Conservation (phyloP, 768 basidiomycete genomes). For the Boletus vermiculosoides region DNA sequence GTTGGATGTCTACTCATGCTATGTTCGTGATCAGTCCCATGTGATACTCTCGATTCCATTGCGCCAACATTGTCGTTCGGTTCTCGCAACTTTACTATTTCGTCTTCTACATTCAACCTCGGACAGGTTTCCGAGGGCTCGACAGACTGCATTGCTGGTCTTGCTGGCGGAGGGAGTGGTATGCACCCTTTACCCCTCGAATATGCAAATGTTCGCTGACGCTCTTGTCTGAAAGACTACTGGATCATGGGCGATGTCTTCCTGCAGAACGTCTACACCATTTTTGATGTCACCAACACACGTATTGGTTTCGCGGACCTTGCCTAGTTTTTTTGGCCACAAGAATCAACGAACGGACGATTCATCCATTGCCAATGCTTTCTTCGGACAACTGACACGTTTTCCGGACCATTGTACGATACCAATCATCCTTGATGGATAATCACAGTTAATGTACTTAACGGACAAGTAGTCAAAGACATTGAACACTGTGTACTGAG, state of each 20-base stretch:
- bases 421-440: background rate
- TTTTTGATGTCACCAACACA: slow-evolving; percentile 33
- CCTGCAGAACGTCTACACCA: slow-evolving; percentile 32
- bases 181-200: background rate
- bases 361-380: background rate
- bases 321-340: slow-evolving; percentile 6
- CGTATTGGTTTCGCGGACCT: slow-evolving; percentile 44
- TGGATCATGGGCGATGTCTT: slow-evolving; percentile 39
- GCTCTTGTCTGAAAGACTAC: slow-evolving; percentile 15
- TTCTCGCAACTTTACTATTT: slow-evolving; percentile 38
- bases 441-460: background rate
- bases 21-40: slow-evolving; percentile 30
- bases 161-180: slow-evolving; percentile 33
- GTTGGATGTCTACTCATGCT: background rate
- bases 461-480: background rate
- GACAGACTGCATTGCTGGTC: slow-evolving; percentile 37
- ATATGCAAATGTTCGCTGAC: background rate
- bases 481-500: background rate
- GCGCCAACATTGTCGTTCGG: slow-evolving; percentile 39
- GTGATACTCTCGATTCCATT: slow-evolving; percentile 25
- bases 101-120: slow-evolving; percentile 41
- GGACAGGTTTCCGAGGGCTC: slow-evolving; percentile 35
- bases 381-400: slow-evolving; percentile 1
- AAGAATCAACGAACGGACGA: background rate
- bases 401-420: background rate